Percentiles rank a stretch among this genome's conserved stretches.
These are phyloP conservation scores for Penicillium sp. DNA, from an alignment of 2,329 filamentous ascomycete species.

Conservation along the genomic window DNA sequence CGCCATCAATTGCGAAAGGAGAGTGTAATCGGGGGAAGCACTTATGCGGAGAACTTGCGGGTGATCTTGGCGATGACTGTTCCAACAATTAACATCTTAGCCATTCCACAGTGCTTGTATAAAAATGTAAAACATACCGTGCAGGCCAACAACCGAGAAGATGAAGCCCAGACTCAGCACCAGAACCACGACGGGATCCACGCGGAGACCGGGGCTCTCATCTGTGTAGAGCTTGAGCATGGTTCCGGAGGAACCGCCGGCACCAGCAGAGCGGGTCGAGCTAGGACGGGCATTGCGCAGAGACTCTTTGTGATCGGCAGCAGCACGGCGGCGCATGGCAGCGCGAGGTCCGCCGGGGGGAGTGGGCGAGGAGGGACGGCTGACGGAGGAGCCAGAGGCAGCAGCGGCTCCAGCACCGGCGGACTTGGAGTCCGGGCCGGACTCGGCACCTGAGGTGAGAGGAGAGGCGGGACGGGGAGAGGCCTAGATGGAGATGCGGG, in stretches of 20 bases:
- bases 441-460: slow-evolving; percentile 44
- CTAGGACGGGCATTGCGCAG: slow-evolving; percentile 87
- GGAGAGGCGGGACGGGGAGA: slow-evolving; percentile 42
- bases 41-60: slow-evolving; percentile 68
- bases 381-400: slow-evolving; percentile 63
- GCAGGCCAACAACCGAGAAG: slow-evolving; percentile 94
- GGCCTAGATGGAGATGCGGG: slow-evolving; percentile 24
- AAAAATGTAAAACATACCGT: slow-evolving; percentile 63
- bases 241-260: slow-evolving; percentile 92
- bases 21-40: not conserved
- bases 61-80: slow-evolving; percentile 93
- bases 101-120: not conserved
- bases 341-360: slow-evolving; percentile 92
- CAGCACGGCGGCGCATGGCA: slow-evolving; percentile 89
- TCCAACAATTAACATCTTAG: not conserved
- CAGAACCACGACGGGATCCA: slow-evolving; percentile 94
- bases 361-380: slow-evolving; percentile 78
- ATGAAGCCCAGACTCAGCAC: slow-evolving; percentile 97
- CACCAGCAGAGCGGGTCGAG: slow-evolving; percentile 88
- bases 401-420: slow-evolving; percentile 41
- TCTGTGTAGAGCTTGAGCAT: slow-evolving; percentile 99
- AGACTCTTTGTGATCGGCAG: slow-evolving; percentile 96
- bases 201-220: slow-evolving; percentile 93
- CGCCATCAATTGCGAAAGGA: not conserved
- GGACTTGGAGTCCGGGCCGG: slow-evolving; percentile 43